Evolutionary conservation across 2,329 filamentous ascomycete species (phyloP), one percentile per base, ranked within the genome.

Genomic region (Tolypocladium pustulatum): DNA sequence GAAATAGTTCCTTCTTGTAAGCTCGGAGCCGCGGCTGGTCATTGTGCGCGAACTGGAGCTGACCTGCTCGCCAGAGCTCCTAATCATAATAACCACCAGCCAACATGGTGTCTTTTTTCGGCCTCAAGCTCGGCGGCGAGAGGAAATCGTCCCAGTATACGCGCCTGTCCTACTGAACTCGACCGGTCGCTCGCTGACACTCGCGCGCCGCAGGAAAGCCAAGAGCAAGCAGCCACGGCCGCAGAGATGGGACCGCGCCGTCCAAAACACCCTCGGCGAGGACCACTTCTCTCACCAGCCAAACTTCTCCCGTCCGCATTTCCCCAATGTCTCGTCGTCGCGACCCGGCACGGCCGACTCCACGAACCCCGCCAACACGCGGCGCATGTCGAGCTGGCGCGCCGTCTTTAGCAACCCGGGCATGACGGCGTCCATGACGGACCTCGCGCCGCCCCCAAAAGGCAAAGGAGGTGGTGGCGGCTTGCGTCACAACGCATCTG

Each of bases 41-140:
- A 34, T 9, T 34, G 8, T 12, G 46, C 17, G 49, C 30, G 30
- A 4, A 32, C 8, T 1, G 8, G n/a, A 52, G 27, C 49, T 52
- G 27, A 52, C 27, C 7, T 10, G 15, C 13, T 13, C 46, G 27
- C 46, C 27, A 32, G 46, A 52, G 27, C 49, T 32, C 34, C 52
- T 37, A 6, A 20, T 54, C 52, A 2, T n/a, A 0, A 36, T 15
- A 22, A 4, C 17, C 2, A 17, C 7, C 10, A 34, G 25, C 32
- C 41, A 32, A 36, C 53, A 84, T 84, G 82, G 81, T 84, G 27
- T 83, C 82, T 2, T 81, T 84, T 62, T 83, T 84, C 62, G 81
- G 81, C 55, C 71, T 84, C 66, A 82, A 78, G 67, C 73, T 83
- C 60, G 79, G 80, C 55, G 75, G 75, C 64, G 79, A 81, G 61